Base-by-base conservation (phyloP, 345 rosid genomes). In the Raphanus raphanistrum region DNA sequence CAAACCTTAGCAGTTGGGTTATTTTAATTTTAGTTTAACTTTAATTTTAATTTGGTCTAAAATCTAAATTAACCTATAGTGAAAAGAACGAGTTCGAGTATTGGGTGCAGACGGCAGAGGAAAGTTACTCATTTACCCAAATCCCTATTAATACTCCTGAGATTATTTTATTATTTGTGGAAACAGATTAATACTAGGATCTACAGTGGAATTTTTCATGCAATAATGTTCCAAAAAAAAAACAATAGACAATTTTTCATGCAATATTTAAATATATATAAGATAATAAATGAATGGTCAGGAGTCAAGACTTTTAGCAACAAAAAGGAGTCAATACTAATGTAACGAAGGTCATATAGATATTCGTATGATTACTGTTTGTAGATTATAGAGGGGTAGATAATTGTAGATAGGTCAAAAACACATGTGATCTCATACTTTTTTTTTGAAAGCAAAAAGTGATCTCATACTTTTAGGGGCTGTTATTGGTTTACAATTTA, bases 1-100 rank as follows among this genome's bases (percentile, higher is more conserved):
- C 97, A 90, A 92, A 86, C 90, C 67, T 84, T 73, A 76, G 90
- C 88, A 85, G 92, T 50, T 50, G 55, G 16, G 50, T 31, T 33
- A 63, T 58, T 58, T 21, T 48, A 50, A 43, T 43, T 43, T 12
- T 32, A 10, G 1, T 36, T 36, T 36, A 32, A 5, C 8, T 35
- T 35, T 41, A 41, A 10, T 41, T 10, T 10, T 2, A 4, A 41
- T 50, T 66, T 79, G 3, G 78, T 35, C 63, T 68, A 9, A 26
- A 63, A 74, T 35, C 63, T 68, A 9, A 26, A 63, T 8, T 43
- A 63, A 16, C 48, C 48, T 10, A 41, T 10, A 41, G 77, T 72
- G 62, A 60, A 60, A 71, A 72, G 28, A 13, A 21, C 11, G 32
- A 35, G 58, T 73, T 21, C 57, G 61, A 48, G 61, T 66, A 8